Base-by-base conservation (phyloP, 345 rosid genomes). In the Populus davidiana region DNA sequence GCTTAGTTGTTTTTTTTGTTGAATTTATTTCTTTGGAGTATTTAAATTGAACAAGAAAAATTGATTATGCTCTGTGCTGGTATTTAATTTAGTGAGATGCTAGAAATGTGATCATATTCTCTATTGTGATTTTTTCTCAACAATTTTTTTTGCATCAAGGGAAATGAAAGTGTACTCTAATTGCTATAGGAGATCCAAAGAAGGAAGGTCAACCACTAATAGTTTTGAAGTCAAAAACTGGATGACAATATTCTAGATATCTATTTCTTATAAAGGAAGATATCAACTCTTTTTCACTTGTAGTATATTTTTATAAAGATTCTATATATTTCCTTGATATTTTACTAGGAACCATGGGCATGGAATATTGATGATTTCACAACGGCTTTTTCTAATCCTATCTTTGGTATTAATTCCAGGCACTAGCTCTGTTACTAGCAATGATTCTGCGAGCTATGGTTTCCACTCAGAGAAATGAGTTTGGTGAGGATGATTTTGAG, bases 391-490 rank as follows among this genome's bases (percentile, higher is more conserved):
- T 71, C 44, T 78, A 47, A 77, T 73, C 21, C 23, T 67, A 49
- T 72, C 65, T 68, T 75, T 49, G 74, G 6, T 69, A 47, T 31
- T 76, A 3, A 18, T 82, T 80, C 50, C 86, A 95, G 99, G 91
- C 87, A 39, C 84, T 91, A 9, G 79, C 98, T 25, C 72, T 95
- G 75, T 85, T 95, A 70, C 77, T 95, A 54, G 89, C 98, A 67
- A 83, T 95, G 74, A 74, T 91, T 79, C 86, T 95, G 74, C 88
- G 98, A 83, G 91, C 89, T 73, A 84, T 93, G 91, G 84, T 91
- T 82, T 85, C 96, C 59, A 80, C 87, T 72, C 79, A 78, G 50
- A 86, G 81, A 71, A 61, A 81, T 67, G 85, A 88, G 69, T 56
- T 79, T 67, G 93, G 82, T 21, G 97, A 91, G 70, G 94, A 92